These are phyloP conservation scores for Arachis monticola DNA, from an alignment of 331 rosid species.

Conservation along the genomic window DNA sequence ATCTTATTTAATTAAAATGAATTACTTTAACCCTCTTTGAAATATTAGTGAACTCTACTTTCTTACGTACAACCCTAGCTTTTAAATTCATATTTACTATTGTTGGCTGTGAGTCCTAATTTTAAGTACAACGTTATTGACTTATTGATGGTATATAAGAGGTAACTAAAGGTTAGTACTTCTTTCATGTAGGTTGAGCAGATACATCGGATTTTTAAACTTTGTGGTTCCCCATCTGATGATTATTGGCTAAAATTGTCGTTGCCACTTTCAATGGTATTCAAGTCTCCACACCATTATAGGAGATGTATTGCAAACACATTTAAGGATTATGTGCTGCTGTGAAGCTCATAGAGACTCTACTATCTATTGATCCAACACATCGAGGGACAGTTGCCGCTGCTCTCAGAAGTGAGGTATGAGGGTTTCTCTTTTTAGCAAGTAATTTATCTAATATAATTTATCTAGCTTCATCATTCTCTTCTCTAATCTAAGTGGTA, in stretches of 20 bases:
- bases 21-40: slow-evolving; percentile 3
- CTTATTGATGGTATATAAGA: slow-evolving; percentile 4
- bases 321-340: slow-evolving; percentile 73
- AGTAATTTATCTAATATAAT: slow-evolving; percentile 24
- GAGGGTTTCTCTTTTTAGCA: slow-evolving; percentile 14
- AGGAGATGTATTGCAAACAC: slow-evolving; percentile 71
- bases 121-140: background rate
- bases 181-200: slow-evolving; percentile 84
- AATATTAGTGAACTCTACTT: slow-evolving; percentile 1
- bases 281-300: slow-evolving; percentile 86
- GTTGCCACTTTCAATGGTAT: slow-evolving; percentile 62
- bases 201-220: slow-evolving; percentile 93
- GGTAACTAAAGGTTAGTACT: slow-evolving; percentile 40
- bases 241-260: slow-evolving; percentile 81
- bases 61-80: background rate
- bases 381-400: slow-evolving; percentile 78
- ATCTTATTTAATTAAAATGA: slow-evolving; percentile 11
- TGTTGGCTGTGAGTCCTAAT: background rate
- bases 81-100: slow-evolving; percentile 13
- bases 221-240: slow-evolving; percentile 93
- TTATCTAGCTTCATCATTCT: slow-evolving; percentile 26
- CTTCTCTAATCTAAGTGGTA: background rate
- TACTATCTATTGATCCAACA: slow-evolving; percentile 82
- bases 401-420: slow-evolving; percentile 88
- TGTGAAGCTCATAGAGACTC: slow-evolving; percentile 73